A percentile compares a stretch with the other conserved stretches of the same genome.
These are phyloP conservation scores for Fabrea salina DNA, from an alignment of 169 alveolate genomes.

Conservation along the genomic window DNA sequence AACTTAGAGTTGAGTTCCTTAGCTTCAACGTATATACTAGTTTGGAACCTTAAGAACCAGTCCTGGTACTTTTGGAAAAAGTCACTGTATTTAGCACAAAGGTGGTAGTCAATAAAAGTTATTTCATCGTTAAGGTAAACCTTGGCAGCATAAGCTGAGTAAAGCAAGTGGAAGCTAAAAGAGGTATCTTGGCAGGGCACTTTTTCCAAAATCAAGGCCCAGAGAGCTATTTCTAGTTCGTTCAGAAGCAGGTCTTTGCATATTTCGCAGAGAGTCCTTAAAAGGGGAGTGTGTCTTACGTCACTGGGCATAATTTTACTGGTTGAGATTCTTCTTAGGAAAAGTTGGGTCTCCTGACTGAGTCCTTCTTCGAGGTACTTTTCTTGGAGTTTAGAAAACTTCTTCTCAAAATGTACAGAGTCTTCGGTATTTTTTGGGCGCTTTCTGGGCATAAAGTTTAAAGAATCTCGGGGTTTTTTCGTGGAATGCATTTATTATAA, in stretches of 20 bases:
- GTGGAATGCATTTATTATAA: neutral
- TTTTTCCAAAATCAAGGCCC: neutral
- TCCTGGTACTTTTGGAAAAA: neutral
- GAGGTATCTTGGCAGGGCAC: neutral
- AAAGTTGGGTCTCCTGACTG: neutral
- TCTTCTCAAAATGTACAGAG: neutral
- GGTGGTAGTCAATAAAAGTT: neutral
- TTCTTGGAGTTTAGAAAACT: neutral
- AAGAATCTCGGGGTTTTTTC: neutral
- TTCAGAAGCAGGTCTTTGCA: neutral
- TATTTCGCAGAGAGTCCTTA: neutral
- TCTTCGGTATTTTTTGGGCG: neutral
- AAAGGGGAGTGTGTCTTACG: neutral
- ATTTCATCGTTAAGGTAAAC: neutral
- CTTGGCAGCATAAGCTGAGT: neutral
- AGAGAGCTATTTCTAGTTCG: neutral
- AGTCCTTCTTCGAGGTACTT: neutral
- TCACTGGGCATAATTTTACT: neutral
- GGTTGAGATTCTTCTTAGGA: neutral
- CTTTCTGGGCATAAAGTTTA: neutral
- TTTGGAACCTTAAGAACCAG: neutral
- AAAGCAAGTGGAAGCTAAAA: neutral
- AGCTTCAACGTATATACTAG: neutral
- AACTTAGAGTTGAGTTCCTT: neutral
- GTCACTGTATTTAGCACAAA: neutral